Evolutionary conservation across 805 yeast species (phyloP), one percentile per base, ranked within the genome.

Genomic region (Nakazawaea ernobii): DNA sequence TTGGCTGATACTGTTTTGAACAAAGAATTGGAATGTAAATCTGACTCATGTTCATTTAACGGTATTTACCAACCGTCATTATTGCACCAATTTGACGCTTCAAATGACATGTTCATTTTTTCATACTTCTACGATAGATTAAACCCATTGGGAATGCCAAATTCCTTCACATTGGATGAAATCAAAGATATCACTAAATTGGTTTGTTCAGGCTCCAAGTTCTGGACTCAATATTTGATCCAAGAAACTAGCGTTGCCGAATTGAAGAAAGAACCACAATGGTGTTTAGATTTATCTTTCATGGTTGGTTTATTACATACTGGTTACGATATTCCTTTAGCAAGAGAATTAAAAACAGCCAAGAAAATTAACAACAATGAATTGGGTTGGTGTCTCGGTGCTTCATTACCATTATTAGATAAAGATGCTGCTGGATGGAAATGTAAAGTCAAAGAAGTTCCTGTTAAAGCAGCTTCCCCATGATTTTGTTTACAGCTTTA

Each of bases 381-480:
- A 69, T 75, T 94, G 45, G 99, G 99, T 32, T 94, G 99, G 99
- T 94, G 98, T 72, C 73, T 94, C 48, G 99, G 99, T 57, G 99
- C 98, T 1, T 88, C 97, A 1, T 75, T 94, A 57, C 98, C 98
- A 8, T 70, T 94, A 56, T 73, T 94, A 55, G 94, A 86, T 52
- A 71, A 74, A 51, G 67, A 63, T 39, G 67, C 57, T 39, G 67
- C 78, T 17, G 81, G 80, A 36, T 88, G 96, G 96, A 74, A 71
- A 45, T 89, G 97, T 66, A 70, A 66, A 49, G 67, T 73, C 28
- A 61, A 64, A 51, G 65, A 57, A 8, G 51, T 50, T n/a, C 55
- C 48, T 32, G 32, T 27, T 29, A 39, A 39, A 17, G 42, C 27
- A 29, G 33, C 27, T 14, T 14, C 13, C 6, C 41, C 41, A 38